These are phyloP conservation scores for Dactylellina haptotyla DNA, from an alignment of 2,329 filamentous ascomycete species.

Conservation along the genomic window DNA sequence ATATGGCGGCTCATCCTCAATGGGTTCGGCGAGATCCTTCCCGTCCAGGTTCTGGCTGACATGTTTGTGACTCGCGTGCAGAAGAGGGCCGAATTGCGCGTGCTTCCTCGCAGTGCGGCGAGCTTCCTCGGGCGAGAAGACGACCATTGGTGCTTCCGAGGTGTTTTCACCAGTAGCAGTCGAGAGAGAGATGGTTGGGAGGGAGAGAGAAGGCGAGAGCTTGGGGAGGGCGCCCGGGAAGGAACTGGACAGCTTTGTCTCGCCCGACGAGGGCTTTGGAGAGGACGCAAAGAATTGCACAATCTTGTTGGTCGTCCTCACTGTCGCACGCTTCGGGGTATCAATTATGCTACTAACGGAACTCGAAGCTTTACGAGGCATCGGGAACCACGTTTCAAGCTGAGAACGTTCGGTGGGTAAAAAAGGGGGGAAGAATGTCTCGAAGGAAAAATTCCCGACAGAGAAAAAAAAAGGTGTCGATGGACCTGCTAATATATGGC, in stretches of 20 bases:
- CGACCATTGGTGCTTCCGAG: constrained; percentile 74
- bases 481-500: neutral
- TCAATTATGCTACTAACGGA: constrained; percentile 54
- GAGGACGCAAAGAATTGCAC: constrained; percentile 84
- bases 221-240: constrained; percentile 61
- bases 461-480: constrained; percentile 4
- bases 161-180: constrained; percentile 79
- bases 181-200: constrained; percentile 91
- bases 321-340: constrained; percentile 60
- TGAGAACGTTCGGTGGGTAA: constrained; percentile 6
- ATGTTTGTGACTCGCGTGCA: constrained; percentile 83
- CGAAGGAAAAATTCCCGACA: neutral
- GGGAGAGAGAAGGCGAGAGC: constrained; percentile 75
- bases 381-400: constrained; percentile 44
- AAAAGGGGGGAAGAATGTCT: neutral
- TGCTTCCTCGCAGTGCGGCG: constrained; percentile 79
- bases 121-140: constrained; percentile 88
- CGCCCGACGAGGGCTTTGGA: constrained; percentile 72
- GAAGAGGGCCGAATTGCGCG: constrained; percentile 89
- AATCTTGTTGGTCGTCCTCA: constrained; percentile 77
- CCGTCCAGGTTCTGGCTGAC: constrained; percentile 83
- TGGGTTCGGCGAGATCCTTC: constrained; percentile 78
- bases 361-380: constrained; percentile 54
- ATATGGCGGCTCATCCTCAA: constrained; percentile 96
- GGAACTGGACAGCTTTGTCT: constrained; percentile 63